These are phyloP conservation scores for Karstenula rhodostoma DNA, from an alignment of 2,329 filamentous ascomycete genomes.

Conservation along the genomic window DNA sequence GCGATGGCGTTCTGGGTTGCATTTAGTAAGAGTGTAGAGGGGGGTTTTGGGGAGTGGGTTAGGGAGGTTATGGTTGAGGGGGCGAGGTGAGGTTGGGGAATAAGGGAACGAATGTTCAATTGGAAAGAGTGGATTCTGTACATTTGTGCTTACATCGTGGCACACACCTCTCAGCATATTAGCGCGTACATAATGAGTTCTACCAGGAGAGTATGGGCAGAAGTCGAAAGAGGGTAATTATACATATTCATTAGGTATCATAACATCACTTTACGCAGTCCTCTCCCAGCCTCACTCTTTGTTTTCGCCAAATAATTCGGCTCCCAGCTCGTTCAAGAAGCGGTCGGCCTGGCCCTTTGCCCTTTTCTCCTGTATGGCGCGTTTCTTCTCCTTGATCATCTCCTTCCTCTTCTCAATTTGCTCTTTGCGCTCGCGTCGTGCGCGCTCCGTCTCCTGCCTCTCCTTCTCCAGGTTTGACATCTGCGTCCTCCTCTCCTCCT, in stretches of 20 bases:
- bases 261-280: neutral
- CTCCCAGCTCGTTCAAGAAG: slow-evolving; percentile 68
- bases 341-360: slow-evolving; percentile 73
- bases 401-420: slow-evolving; percentile 70
- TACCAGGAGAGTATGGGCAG: neutral
- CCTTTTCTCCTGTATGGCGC: slow-evolving; percentile 67
- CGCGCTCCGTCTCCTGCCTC: slow-evolving; percentile 72
- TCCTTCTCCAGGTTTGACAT: slow-evolving; percentile 78
- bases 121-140: neutral
- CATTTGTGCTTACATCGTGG: neutral
- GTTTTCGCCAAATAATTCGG: slow-evolving; percentile 33
- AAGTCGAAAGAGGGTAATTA: neutral
- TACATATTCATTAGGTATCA: slow-evolving; percentile 15
- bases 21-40: slow-evolving; percentile 68
- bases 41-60: slow-evolving; percentile 63
- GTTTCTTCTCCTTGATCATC: slow-evolving; percentile 66
- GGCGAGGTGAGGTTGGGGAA: neutral
- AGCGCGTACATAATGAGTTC: neutral
- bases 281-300: neutral
- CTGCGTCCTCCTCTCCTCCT: slow-evolving; percentile 71
- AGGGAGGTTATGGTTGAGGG: slow-evolving; percentile 45
- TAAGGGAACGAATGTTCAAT: too few species aligned
- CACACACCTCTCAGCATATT: neutral
- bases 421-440: slow-evolving; percentile 56
- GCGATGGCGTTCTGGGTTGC: slow-evolving; percentile 66